Conservation (phyloP, 257 asterid genomes). For the Datura wrightii region DNA sequence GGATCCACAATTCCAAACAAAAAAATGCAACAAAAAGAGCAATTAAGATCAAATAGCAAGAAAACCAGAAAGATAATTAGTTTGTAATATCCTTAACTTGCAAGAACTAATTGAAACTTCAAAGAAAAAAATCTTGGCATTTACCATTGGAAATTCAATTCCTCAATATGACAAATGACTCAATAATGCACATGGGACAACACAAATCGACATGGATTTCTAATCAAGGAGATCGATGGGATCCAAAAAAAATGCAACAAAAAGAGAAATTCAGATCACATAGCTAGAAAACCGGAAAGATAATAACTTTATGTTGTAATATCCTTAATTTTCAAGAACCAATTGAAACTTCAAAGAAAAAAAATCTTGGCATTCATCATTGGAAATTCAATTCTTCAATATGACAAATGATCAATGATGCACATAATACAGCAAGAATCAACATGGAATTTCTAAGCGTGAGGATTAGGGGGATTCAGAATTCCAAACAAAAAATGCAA, state of each 20-base stretch:
- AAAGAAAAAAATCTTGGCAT: not conserved
- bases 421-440: not conserved
- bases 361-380: no score
- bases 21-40: not conserved
- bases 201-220: not conserved
- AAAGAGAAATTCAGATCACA: not conserved
- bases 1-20: not conserved
- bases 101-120: not conserved
- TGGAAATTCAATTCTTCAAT: not conserved
- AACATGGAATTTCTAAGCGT: not conserved
- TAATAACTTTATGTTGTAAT: slow-evolving; percentile 14
- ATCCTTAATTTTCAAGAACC: not conserved
- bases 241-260: not conserved
- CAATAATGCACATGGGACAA: not conserved
- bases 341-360: not conserved
- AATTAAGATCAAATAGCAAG: no score
- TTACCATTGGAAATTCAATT: no score
- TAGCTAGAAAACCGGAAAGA: not conserved
- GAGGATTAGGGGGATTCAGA: not conserved
- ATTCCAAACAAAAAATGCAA: not conserved
- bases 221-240: not conserved
- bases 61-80: slow-evolving; percentile 3
- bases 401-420: not conserved
- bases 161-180: not conserved
- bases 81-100: not conserved